Evolutionary conservation across 2,329 filamentous ascomycete species (phyloP).

Genomic region (Cordyceps sp.): DNA sequence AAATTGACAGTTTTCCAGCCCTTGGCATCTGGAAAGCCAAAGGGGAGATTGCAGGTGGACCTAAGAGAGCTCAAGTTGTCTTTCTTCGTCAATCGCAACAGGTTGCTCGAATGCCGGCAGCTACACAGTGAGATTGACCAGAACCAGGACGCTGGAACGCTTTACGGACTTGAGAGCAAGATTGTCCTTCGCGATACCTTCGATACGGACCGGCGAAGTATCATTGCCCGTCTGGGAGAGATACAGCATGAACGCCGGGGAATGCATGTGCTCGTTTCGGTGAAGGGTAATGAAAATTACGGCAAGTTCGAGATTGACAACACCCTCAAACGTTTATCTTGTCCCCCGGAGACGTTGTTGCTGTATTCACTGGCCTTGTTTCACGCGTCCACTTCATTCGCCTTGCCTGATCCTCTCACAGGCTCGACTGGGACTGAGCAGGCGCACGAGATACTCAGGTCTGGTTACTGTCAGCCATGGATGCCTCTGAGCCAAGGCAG

Average conservation of each 20-base stretch:
- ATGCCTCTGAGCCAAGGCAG: not conserved
- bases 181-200: constrained; percentile 32
- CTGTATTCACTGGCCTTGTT: constrained; percentile 1
- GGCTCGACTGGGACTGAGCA: not conserved
- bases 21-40: not conserved
- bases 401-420: not conserved
- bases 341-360: not conserved
- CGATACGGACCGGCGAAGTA: constrained; percentile 24
- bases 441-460: not conserved
- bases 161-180: constrained; percentile 42
- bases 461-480: constrained; percentile 1
- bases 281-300: not conserved
- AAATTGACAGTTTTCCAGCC: constrained; percentile 21
- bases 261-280: constrained; percentile 20
- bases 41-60: constrained; percentile 23
- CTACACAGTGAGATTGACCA: constrained; percentile 34
- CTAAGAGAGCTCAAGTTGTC: constrained; percentile 33
- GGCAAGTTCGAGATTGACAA: constrained; percentile 1
- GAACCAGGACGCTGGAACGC: constrained; percentile 41
- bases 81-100: constrained; percentile 29
- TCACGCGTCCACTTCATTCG: constrained; percentile 1
- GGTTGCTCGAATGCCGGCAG: constrained; percentile 28
- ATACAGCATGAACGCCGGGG: constrained; percentile 12
- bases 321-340: not conserved
- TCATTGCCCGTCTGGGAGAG: constrained; percentile 35